Base-by-base conservation (phyloP, 306 rosid species). In the Castanea crenata region DNA sequence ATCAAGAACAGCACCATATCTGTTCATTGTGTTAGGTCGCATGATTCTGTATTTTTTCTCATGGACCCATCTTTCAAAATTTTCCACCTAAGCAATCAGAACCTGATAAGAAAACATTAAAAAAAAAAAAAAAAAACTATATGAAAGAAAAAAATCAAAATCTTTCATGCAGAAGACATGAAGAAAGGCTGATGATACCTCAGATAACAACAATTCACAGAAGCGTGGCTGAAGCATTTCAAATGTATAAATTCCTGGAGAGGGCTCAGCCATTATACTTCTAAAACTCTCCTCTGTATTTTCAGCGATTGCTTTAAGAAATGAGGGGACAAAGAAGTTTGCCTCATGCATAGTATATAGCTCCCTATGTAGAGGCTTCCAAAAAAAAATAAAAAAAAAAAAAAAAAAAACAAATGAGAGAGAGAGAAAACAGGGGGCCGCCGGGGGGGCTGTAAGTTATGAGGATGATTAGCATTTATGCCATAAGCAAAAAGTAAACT, bases 1-100 rank as follows among this genome's bases (percentile, higher is more conserved):
- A 85, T 96, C 98, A 61, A 96, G 99, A 81, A 96, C 99, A 55
- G 85, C 98, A 73, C 99, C 99, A 78, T 83, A 93, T 76, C 82
- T 80, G 81, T 96, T 96, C 99, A 96, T 89, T 76, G 94, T 93
- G 83, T 90, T 96, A 31, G 99, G 98, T 62, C 98, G 89, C 98
- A 93, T 93, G 85, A 93, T 91, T 85, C 87, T 89, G 86, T 83
- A 86, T 65, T 89, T 91, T 69, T 93, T 78, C 78, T 88, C 93
- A 51, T 85, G 88, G 75, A 91, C 94, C 98, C 98, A 93, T 79
- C 90, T 88, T 85, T 93, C 98, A 85, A 96, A 96, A 82, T 88
- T 87, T 74, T 95, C 98, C 77, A 95, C 99, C 99, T 95, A 86
- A 80, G 82, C 77, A 86, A 86, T 77, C 86, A 91, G 80, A 92